Evolutionary conservation across 2,329 filamentous ascomycete species (phyloP).

Genomic region (Lomentospora prolificans): DNA sequence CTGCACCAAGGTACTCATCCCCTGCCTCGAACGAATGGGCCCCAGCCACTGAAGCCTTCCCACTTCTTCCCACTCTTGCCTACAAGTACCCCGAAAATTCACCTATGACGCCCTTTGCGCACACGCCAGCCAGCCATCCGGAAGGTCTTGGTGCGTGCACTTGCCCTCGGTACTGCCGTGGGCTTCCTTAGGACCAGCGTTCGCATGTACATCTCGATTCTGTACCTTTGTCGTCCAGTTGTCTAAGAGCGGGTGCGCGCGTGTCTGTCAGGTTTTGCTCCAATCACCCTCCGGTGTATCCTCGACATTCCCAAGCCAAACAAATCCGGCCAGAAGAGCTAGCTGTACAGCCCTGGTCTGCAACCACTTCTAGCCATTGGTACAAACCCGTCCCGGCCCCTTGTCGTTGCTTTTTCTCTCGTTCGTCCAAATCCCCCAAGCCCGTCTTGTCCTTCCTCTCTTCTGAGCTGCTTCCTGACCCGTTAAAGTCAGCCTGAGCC

Average conservation of each 20-base stretch:
- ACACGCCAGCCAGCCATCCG: too few relatives aligned
- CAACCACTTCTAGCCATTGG: background rate
- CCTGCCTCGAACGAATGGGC: too few relatives aligned
- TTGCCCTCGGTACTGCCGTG: background rate
- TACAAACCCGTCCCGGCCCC: background rate
- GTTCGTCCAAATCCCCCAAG: background rate
- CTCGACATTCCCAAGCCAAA: background rate
- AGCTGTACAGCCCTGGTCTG: background rate
- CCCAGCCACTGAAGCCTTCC: background rate
- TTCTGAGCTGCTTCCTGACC: background rate
- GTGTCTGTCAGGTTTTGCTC: background rate
- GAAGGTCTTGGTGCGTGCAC: background rate
- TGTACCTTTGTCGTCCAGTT: too few relatives aligned
- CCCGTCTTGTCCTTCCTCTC: background rate
- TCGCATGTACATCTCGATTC: too few relatives aligned
- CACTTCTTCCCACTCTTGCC: background rate
- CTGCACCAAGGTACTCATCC: too few relatives aligned
- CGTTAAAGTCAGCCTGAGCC: background rate
- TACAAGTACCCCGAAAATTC: too few relatives aligned
- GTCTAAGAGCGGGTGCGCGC: too few relatives aligned
- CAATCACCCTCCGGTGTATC: background rate
- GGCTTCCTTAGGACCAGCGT: too few relatives aligned
- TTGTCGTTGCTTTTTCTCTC: conserved; percentile 3
- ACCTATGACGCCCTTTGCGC: too few relatives aligned
- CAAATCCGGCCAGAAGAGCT: background rate